phyloP scores from a whole-genome alignment of 1,284 basidiomycete species.

The Sporisorium graminicola region DNA sequence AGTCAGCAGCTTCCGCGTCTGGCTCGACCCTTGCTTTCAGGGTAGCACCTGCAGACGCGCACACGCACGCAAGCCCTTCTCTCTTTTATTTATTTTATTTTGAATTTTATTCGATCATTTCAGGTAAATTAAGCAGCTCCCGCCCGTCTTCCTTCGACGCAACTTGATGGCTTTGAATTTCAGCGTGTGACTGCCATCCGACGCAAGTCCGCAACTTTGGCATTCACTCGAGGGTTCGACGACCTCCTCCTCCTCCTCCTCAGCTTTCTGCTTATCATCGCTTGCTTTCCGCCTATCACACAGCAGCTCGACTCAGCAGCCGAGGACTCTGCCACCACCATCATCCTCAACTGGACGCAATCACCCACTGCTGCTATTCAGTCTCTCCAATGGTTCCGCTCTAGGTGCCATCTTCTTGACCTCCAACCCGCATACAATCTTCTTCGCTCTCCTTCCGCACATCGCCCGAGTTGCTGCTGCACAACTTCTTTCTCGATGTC shows the following conservation, averaged over 20 bases:
- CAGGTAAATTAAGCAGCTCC: too few species aligned
- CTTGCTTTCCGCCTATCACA: not conserved
- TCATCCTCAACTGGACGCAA: not conserved
- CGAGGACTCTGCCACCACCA: not conserved
- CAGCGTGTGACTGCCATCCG: not conserved
- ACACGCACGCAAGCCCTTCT: too few species aligned
- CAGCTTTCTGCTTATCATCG: not conserved
- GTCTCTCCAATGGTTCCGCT: conserved; percentile 15
- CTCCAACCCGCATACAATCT: conserved; percentile 7
- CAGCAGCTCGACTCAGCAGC: not conserved
- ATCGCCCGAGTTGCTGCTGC: conserved; percentile 15
- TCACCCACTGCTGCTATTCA: not conserved
- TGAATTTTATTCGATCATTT: too few species aligned
- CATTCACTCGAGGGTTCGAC: too few species aligned
- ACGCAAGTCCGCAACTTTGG: not conserved
- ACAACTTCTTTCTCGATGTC: conserved; percentile 40
- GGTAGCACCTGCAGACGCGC: not conserved
- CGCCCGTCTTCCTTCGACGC: not conserved
- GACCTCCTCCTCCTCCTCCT: not conserved
- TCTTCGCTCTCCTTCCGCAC: not conserved
- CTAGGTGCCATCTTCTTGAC: not conserved
- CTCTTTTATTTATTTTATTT: not conserved
- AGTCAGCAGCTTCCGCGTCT: not conserved
- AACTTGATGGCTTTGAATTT: not conserved
- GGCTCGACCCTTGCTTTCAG: not conserved